Evolutionary conservation across 345 rosid species (phyloP), one percentile per base, ranked within the genome.

Genomic region (Eucalyptus curtisii): DNA sequence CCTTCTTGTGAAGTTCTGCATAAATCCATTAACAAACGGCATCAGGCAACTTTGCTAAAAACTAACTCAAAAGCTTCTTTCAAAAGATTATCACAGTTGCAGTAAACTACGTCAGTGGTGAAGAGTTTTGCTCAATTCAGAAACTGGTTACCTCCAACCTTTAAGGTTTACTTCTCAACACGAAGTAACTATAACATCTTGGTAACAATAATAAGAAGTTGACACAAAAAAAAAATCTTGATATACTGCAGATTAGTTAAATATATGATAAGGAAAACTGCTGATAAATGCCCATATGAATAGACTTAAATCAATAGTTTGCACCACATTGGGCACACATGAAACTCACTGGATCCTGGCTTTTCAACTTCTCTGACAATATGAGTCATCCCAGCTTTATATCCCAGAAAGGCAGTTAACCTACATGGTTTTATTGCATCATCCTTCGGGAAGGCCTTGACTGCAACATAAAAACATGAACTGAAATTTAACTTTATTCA

Each of bases 321-420:
- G 84, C 30, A 20, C 84, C 11, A 76, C 27, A 76, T 22, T 76
- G 30, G 82, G 84, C 50, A 84, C 17, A 50, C n/a, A 80, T 15
- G 55, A 30, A 52, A 68, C 96, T 49, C 50, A 95, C 97, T 97
- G 89, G 99, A 96, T 88, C 99, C 99, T 81, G 98, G 99, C 45
- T 96, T 97, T 37, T 96, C 99, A 3, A 97, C 99, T 12, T 97
- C 99, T 90, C 99, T 94, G 25, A 97, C 98, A 91, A 97, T 95
- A 88, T 97, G 99, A 42, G 98, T 97, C 98, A 97, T 97, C 50
- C 99, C 99, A 88, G 99, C 98, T 92, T 97, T 97, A 88, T 96
- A 96, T 25, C 98, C 99, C 91, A 96, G 52, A 86, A 97, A 97
- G 24, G 99, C 95, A 14, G 99, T 95, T 50, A 97, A 90, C 45